Evolutionary conservation across 2,329 filamentous ascomycete species (phyloP).

Genomic region (Thermomyces lanuginosus): DNA sequence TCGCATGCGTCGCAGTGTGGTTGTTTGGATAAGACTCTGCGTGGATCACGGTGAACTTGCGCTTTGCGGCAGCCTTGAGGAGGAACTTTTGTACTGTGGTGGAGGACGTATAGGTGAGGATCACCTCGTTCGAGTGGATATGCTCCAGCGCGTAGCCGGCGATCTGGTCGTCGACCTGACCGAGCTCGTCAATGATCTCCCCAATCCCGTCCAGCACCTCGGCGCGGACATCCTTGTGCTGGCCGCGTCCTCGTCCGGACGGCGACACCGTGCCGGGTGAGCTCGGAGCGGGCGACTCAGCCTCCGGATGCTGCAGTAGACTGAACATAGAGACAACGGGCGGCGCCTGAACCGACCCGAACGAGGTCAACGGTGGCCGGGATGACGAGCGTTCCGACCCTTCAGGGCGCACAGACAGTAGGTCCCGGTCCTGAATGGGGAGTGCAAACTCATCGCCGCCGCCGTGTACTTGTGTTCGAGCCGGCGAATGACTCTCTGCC

Average conservation of each 20-base stretch:
- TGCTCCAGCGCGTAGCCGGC: conserved; percentile 75
- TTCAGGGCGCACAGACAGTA: conserved; percentile 14
- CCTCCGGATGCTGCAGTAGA: conserved; percentile 54
- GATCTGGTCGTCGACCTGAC: conserved; percentile 84
- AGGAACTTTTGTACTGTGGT: conserved; percentile 80
- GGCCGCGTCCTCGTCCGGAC: conserved; percentile 16
- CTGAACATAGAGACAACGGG: conserved; percentile 62
- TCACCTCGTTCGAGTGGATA: conserved; percentile 83
- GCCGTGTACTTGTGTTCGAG: conserved; percentile 4
- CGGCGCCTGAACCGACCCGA: conserved; percentile 39
- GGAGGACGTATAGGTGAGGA: conserved; percentile 76
- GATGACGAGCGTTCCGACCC: conserved; percentile 18
- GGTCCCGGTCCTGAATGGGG: conserved; percentile 14
- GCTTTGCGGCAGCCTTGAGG: conserved; percentile 68
- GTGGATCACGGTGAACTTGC: conserved; percentile 81
- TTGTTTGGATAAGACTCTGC: conserved; percentile 59
- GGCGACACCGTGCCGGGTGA: conserved; percentile 20
- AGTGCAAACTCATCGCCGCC: conserved; percentile 5
- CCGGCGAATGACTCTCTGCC: conserved; percentile 17
- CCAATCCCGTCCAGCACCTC: conserved; percentile 89
- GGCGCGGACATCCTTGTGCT: conserved; percentile 54
- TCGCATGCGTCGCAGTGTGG: conserved; percentile 45
- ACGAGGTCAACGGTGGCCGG: conserved; percentile 46
- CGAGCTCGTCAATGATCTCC: conserved; percentile 90
- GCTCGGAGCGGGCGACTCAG: conserved; percentile 27